These are phyloP conservation scores for Asclepias syriaca DNA, from an alignment of 257 asterid species.

Conservation along the genomic window DNA sequence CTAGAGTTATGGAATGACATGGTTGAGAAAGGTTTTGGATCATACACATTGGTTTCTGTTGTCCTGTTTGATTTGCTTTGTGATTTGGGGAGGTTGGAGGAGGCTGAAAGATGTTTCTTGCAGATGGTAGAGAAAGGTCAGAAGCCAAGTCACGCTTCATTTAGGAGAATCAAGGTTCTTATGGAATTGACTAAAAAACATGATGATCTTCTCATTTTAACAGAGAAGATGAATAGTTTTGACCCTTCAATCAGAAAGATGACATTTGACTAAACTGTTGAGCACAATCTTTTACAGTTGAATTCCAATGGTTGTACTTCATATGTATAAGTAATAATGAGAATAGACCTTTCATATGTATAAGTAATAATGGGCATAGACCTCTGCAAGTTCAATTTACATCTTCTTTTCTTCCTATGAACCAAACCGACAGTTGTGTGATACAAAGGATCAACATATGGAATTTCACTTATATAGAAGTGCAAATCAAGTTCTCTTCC, in stretches of 20 bases:
- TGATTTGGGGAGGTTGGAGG: conserved; percentile 62
- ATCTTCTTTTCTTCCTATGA: too few relatives aligned
- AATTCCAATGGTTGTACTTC: not conserved
- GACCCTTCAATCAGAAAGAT: conserved; percentile 36
- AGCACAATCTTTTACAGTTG: not conserved
- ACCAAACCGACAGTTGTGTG: too few relatives aligned
- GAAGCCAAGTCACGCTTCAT: conserved; percentile 69
- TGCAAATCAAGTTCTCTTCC: not conserved
- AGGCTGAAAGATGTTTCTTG: conserved; percentile 87
- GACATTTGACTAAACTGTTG: not conserved
- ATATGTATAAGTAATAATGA: not conserved
- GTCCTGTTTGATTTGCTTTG: conserved; percentile 74
- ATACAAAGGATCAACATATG: too few relatives aligned
- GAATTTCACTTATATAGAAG: not conserved
- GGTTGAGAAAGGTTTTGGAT: conserved; percentile 79
- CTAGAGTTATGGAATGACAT: conserved; percentile 88
- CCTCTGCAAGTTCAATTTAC: not conserved
- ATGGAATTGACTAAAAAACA: conserved; percentile 73
- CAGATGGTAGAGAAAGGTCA: conserved; percentile 85
- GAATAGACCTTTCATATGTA: not conserved
- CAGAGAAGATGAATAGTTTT: conserved; percentile 66
- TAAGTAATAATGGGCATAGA: not conserved
- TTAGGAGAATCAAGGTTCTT: conserved; percentile 83
- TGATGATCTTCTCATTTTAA: conserved; percentile 41
- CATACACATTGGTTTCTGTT: conserved; percentile 68